Evolutionary conservation across 2,329 filamentous ascomycete species (phyloP), one percentile per base, ranked within the genome.

Genomic region (Metarhizium album): DNA sequence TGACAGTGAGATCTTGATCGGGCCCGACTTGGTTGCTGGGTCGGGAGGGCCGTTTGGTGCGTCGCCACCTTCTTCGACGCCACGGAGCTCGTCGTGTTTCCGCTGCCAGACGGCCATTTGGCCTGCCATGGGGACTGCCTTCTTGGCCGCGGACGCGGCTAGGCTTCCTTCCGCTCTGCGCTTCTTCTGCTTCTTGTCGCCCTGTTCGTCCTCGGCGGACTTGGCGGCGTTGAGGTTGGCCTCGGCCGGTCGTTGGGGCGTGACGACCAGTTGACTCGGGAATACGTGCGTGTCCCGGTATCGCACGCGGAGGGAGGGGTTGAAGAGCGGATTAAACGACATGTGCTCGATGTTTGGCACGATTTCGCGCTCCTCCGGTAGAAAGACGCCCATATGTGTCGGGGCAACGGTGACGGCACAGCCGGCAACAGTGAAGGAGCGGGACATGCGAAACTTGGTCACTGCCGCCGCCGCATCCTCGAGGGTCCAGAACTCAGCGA

Each of bases 371-470:
- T 85, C 74, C 42, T 86, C 83, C 0, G 86, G 87, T 13, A 90
- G 79, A 60, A 94, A 93, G 2, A 93, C 87, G 4, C 87, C 87
- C n/a, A 86, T 80, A 57, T 93, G 87, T 38, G 90, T 90, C 57
- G 86, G 89, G 42, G 79, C 84, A 23, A 88, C 75, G 11, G 79
- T 74, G 16, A 89, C 84, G 0, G 82, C 79, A 56, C 82, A 84
- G 2, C 84, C 87, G 0, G 83, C 83, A 54, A 93, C 87, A 2
- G 84, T 89, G 60, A 91, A 91, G 47, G 82, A 84, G 11, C 87
- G 80, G 27, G 83, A 80, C 33, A 82, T 83, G 38, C 80, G 80
- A 58, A 85, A 84, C 57, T 88, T 87, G 22, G 77, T 74, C 61
- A 90, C 70, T 3, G 88, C 88, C 22, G 82, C 84, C 63, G 83